Percentiles rank a stretch among this genome's conserved stretches.
Conservation (phyloP, 495 filamentous ascomycete genomes). For the Bryoglossum gracile region DNA sequence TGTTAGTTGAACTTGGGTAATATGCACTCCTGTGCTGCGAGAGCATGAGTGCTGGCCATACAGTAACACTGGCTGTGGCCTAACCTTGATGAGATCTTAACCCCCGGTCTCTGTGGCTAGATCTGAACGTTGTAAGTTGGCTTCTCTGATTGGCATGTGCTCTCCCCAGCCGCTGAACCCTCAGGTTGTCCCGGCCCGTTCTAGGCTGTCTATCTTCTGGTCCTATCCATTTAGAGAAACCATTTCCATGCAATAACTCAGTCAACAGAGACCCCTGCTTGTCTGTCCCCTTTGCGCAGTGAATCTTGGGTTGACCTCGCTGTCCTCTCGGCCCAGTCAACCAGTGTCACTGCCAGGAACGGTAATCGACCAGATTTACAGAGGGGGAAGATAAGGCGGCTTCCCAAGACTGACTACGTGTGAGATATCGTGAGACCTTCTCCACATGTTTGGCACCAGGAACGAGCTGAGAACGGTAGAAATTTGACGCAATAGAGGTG, state of each 20-base stretch:
- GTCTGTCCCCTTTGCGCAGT: background rate
- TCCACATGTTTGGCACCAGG: slow-evolving; percentile 10
- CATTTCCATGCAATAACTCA: slow-evolving; percentile 22
- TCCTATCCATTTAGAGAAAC: slow-evolving; percentile 26
- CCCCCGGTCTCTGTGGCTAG: slow-evolving; percentile 4
- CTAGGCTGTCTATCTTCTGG: background rate
- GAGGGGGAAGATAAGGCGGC: slow-evolving; percentile 18
- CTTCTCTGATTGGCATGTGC: slow-evolving; percentile 4
- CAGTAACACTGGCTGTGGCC: slow-evolving; percentile 5
- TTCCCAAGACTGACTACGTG: background rate
- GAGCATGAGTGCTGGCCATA: slow-evolving; percentile 10
- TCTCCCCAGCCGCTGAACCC: background rate
- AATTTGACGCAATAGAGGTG: slow-evolving; percentile 18
- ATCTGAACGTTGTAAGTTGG: background rate
- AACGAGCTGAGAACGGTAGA: slow-evolving; percentile 12
- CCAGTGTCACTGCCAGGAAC: slow-evolving; percentile 10
- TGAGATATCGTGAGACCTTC: slow-evolving; percentile 20
- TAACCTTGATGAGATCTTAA: background rate
- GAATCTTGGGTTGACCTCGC: slow-evolving; percentile 5
- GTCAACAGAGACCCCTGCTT: slow-evolving; percentile 4
- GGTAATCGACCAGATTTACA: background rate
- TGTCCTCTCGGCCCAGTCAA: slow-evolving; percentile 5
- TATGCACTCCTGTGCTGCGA: slow-evolving; percentile 10
- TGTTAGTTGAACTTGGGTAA: slow-evolving; percentile 18
- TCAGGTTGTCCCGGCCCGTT: slow-evolving; percentile 5